Evolutionary conservation across 495 filamentous ascomycete species (phyloP), one percentile per base, ranked within the genome.

Genomic region (Articulospora tetracladia): DNA sequence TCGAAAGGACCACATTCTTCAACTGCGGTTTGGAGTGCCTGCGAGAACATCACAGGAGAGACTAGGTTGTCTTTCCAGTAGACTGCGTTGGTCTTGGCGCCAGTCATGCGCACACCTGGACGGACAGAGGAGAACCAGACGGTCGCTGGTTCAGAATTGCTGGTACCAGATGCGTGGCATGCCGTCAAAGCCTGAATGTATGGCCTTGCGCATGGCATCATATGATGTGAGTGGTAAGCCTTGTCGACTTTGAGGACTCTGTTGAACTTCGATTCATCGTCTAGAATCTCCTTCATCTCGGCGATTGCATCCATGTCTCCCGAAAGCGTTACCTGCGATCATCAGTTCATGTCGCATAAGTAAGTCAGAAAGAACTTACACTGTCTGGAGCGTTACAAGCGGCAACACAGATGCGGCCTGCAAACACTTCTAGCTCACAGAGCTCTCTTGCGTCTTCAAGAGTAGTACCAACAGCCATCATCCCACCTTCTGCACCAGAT

Each of bases 201-300:
- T 44, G 58, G 24, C 1, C 46, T 13, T 2, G 55, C 26, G 22
- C 79, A 65, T 11, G 23, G 49, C 0, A 65, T 27, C 85, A 89
- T 88, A 58, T 83, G 83, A 2, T 76, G 76, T 0, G 83, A 84
- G 66, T 88, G 86, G 59, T 90, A 90, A 0, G 86, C 86, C 0
- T 73, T 79, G 32, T 81, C 76, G 0, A 84, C 81, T 17, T 67
- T 68, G 1, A 83, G 58, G 0, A 53, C 11, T 6, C 80, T 52
- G 0, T 66, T 65, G 57, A 83, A 82, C 26, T 70, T 78, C 0
- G 65, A 57, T 24, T 81, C 70, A 0, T 76, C 77, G 2, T 84
- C 70, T 1, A 85, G 66, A 0, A 81, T 62, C 0, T 36, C 64
- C 20, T 76, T 11, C 4, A 24, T 50, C 25, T 62, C 22, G 1